phyloP scores from a whole-genome alignment of 2,329 filamentous ascomycete species.

The Keithomyces neogunnii region DNA sequence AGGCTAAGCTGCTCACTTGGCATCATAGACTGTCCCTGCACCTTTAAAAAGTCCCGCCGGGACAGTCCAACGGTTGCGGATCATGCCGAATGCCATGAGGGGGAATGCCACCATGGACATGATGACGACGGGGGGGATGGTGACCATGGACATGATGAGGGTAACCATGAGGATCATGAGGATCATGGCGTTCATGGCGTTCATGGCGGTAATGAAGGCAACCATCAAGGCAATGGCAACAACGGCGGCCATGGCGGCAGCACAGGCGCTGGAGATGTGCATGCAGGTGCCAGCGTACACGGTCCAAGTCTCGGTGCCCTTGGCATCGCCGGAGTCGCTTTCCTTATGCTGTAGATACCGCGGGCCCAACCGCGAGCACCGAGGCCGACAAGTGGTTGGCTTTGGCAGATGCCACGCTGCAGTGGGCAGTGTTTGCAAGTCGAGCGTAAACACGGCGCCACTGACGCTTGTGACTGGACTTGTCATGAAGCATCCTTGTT shows the following conservation, averaged over 20 bases:
- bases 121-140: not conserved
- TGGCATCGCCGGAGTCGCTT: not conserved
- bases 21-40: not conserved
- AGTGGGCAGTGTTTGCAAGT: no score
- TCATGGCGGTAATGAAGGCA: not conserved
- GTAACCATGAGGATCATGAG: not conserved
- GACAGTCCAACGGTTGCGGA: not conserved
- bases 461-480: no score
- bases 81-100: not conserved
- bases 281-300: not conserved
- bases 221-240: not conserved
- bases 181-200: not conserved
- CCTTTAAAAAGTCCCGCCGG: not conserved
- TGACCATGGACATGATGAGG: not conserved
- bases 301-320: not conserved
- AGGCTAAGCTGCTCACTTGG: not conserved
- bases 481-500: no score
- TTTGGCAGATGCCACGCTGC: no score
- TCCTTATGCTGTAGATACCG: not conserved
- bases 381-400: no score
- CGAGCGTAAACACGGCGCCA: no score
- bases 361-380: no score
- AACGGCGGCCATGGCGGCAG: not conserved
- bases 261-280: not conserved
- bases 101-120: not conserved